These are phyloP conservation scores for Hermanozyma aechmeae DNA, from an alignment of 805 yeast genomes.

Conservation along the genomic window DNA sequence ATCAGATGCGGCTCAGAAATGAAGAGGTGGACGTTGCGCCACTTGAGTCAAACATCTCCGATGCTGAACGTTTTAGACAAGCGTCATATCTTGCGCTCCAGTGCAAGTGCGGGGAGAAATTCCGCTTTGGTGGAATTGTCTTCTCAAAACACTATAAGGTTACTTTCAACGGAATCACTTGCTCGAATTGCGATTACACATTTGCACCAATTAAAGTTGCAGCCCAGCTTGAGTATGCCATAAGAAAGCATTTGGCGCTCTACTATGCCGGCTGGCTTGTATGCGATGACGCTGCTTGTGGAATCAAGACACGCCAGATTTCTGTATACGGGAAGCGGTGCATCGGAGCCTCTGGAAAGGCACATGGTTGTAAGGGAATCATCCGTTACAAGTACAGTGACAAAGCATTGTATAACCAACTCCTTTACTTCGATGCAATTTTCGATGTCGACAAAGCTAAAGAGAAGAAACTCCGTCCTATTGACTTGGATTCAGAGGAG, in stretches of 20 bases:
- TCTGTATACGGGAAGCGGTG: constrained; percentile 87
- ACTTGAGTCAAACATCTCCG: constrained; percentile 72
- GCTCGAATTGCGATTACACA: constrained; percentile 48
- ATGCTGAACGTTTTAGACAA: constrained; percentile 71
- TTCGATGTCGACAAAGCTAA: constrained; percentile 80
- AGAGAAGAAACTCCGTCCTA: constrained; percentile 43
- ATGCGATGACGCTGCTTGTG: constrained; percentile 84
- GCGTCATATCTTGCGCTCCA: constrained; percentile 44
- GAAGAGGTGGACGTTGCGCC: constrained; percentile 48
- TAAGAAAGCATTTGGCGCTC: constrained; percentile 58
- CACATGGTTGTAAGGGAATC: constrained; percentile 66
- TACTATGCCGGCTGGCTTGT: constrained; percentile 82
- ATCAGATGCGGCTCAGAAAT: constrained; percentile 34
- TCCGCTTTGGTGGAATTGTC: constrained; percentile 68
- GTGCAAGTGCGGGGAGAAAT: constrained; percentile 55
- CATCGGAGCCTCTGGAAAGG: constrained; percentile 52
- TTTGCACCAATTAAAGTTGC: constrained; percentile 49
- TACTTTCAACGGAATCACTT: constrained; percentile 61
- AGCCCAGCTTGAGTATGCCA: constrained; percentile 64
- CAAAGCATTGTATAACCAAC: constrained; percentile 76
- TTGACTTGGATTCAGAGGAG: constrained; percentile 19
- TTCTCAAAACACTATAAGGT: constrained; percentile 53
- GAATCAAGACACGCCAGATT: constrained; percentile 69
- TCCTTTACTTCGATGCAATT: constrained; percentile 65
- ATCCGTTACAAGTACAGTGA: constrained; percentile 73